These are phyloP conservation scores for Aspergillus campestris DNA, from an alignment of 495 filamentous ascomycete species.

Conservation along the genomic window DNA sequence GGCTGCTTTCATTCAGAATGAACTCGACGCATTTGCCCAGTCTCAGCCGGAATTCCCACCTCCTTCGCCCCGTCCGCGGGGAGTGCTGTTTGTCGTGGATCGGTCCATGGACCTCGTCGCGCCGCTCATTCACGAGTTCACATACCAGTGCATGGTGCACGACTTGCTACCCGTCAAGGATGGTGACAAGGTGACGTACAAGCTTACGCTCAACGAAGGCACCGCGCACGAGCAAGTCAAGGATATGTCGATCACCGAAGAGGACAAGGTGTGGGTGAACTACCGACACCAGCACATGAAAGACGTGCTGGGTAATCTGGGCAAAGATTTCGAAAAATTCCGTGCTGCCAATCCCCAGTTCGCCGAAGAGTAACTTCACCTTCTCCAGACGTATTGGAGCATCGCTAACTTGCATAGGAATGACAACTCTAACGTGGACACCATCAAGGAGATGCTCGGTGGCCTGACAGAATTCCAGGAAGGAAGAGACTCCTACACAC, in stretches of 20 bases:
- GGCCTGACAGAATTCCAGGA: conserved; percentile 90
- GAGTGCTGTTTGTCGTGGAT: conserved; percentile 79
- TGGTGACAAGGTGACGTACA: conserved; percentile 78
- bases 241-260: conserved; percentile 81
- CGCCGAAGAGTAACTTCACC: conserved; percentile 49
- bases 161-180: conserved; percentile 85
- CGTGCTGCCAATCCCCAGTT: conserved; percentile 91
- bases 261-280: conserved; percentile 87
- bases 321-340: conserved; percentile 87
- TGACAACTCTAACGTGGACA: conserved; percentile 67
- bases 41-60: conserved; percentile 79
- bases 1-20: conserved; percentile 84
- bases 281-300: conserved; percentile 96
- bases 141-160: conserved; percentile 96
- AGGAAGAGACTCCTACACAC: conserved; percentile 88
- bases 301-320: conserved; percentile 89
- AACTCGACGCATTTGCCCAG: conserved; percentile 78
- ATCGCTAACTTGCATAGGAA: conserved; percentile 26
- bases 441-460: conserved; percentile 94
- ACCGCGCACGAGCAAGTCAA: conserved; percentile 60
- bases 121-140: conserved; percentile 90
- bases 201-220: conserved; percentile 67
- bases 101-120: conserved; percentile 84
- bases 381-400: not conserved
- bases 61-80: conserved; percentile 67